phyloP scores from a whole-genome alignment of 1,284 basidiomycete genomes.

The Moniliophthora roreri region DNA sequence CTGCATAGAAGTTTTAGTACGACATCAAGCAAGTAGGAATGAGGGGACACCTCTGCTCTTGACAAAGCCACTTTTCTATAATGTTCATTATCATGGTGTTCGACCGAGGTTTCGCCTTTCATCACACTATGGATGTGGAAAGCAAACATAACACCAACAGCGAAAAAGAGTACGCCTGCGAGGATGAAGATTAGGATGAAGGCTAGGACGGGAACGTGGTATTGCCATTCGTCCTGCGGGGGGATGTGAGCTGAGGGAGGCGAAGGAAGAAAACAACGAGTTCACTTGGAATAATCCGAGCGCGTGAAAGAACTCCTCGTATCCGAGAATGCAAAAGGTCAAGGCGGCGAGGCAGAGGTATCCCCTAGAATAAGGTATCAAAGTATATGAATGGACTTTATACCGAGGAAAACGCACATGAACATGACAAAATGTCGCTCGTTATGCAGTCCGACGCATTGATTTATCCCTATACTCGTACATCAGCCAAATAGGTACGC shows the following conservation, averaged over 20 bases:
- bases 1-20: slow-evolving; percentile 33
- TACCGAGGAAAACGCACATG: slow-evolving; percentile 55
- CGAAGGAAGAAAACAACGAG: slow-evolving; percentile 4
- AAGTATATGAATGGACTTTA: not conserved
- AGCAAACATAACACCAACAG: slow-evolving; percentile 76
- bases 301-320: slow-evolving; percentile 52
- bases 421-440: slow-evolving; percentile 96
- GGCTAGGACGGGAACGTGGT: slow-evolving; percentile 63
- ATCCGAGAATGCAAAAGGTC: slow-evolving; percentile 54
- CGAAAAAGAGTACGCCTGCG: slow-evolving; percentile 70
- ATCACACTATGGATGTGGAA: slow-evolving; percentile 83
- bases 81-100: slow-evolving; percentile 84
- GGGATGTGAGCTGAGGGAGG: not conserved
- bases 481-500: not conserved
- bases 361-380: slow-evolving; percentile 43
- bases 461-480: slow-evolving; percentile 84
- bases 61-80: slow-evolving; percentile 72
- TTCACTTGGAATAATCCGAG: slow-evolving; percentile 53
- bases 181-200: slow-evolving; percentile 84
- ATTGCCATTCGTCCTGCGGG: slow-evolving; percentile 53
- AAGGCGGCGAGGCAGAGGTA: slow-evolving; percentile 48
- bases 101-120: slow-evolving; percentile 89
- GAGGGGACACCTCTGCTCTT: slow-evolving; percentile 55
- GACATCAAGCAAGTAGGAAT: slow-evolving; percentile 3
- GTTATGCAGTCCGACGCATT: slow-evolving; percentile 94